Base-by-base conservation (phyloP, 2,329 filamentous ascomycete species). In the Plenodomus tracheiphilus region DNA sequence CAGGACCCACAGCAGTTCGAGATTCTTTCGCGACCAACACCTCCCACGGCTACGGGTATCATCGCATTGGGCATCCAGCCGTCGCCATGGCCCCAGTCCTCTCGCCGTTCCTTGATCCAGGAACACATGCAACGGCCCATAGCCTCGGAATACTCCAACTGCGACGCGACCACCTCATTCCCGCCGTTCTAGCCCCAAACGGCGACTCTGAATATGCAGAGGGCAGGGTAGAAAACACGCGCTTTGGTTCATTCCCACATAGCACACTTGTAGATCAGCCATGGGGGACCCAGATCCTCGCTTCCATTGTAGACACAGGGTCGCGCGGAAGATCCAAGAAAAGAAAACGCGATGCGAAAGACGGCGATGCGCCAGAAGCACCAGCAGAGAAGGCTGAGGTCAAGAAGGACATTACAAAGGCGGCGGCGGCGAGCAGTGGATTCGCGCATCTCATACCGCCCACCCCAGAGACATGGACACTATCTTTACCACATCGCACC, bases 261-360 rank as follows among this genome's bases (percentile, higher is more conserved):
- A 77, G 69, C 53, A 79, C 77, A 0, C 70, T 81, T 20, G 66
- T 96, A 46, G 80, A 84, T 4, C 79, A 91, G 45, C 88, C 89
- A 36, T 97, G 93, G 93, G 94, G 94, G 21, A 91, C 89, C 6
- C 94, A 97, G 70, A 86, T 97, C 18, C 82, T 90, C 39, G 94
- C 94, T 7, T 96, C 91, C 1, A 84, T 87, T 25, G 91, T 97
- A 47, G 90, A 97, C 65, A 97, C 92, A 0, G 91, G 92, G 11
- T 94, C 91, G n/a, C 81, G 91, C 61, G 91, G 91, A 28, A 82
- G 88, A 43, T 62, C 59, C 7, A 67, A 66, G 63, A 76, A 78
- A 72, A 78, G 82, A 46, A 80, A 79, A 62, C 68, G 74, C 42
- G 75, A 74, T 17, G 71, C 65, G 25, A 66, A 68, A 25, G 69